Base-by-base conservation (phyloP, 192 early-diverging fungal genomes). In the Phycomyces nitens region DNA sequence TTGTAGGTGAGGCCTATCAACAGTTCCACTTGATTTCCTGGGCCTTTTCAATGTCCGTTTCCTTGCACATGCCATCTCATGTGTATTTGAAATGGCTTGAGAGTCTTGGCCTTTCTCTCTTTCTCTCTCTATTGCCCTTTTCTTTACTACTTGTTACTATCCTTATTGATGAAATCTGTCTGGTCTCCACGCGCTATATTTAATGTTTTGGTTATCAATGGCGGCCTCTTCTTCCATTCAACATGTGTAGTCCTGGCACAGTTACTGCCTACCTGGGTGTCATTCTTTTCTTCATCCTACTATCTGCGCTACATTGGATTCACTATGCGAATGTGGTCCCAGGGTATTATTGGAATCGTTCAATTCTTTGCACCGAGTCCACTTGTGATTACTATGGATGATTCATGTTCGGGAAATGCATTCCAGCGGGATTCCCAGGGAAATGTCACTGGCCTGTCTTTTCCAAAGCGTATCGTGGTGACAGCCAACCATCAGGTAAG, bases 401-500 rank as follows among this genome's bases (percentile, higher is more conserved):
- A 72, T 22, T 51, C 43, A 58, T 51, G 1, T 15, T 40, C n/a
- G 52, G 15, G 5, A 42, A 64, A 16, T 40, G 24, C 65, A 55
- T 38, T 66, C 53, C 15, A 63, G n/a, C 40, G 69, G 52, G 57
- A 58, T 71, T 27, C 14, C 23, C 61, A 53, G 21, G 68, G 54
- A 14, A 44, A 55, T 52, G 73, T 62, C 47, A n/a, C 58, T 9
- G 34, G 70, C 3, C 38, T 85, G 52, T 60, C 77, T 41, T 72
- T 85, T 60, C 84, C 84, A 0, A 66, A 78, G 6, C 60, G 80
- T 11, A 59, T 76, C 34, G 58, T 83, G n/a, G 51, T 81, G 18
- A 78, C 83, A 49, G 68, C 79, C 15, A 85, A 85, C 67, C 84
- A 85, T 69, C 84, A 85, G 71, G 83, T 83, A 75, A 52, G 6